Conservation (phyloP, 441 rosid species). For the Aquilaria agallochum region DNA sequence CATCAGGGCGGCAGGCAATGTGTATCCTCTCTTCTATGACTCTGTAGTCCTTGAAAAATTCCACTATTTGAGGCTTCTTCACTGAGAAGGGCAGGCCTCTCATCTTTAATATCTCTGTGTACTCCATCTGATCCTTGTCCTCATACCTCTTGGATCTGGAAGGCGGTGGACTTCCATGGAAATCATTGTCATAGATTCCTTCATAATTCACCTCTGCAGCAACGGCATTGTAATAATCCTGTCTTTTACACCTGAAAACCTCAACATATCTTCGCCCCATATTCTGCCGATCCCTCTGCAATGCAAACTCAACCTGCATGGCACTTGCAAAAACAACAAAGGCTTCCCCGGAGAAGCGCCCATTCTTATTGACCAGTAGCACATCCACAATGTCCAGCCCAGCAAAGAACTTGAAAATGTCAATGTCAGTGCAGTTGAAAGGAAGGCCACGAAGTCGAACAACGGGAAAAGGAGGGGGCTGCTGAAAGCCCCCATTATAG, state of each 20-base stretch:
- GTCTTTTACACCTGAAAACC: slow-evolving; percentile 79
- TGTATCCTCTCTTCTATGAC: slow-evolving; percentile 60
- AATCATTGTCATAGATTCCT: slow-evolving; percentile 67
- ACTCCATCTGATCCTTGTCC: slow-evolving; percentile 72
- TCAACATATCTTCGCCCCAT: slow-evolving; percentile 91
- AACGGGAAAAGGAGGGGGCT: slow-evolving; percentile 65
- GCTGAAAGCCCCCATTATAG: slow-evolving; percentile 45
- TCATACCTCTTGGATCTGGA: slow-evolving; percentile 53
- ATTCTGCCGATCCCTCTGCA: slow-evolving; percentile 77
- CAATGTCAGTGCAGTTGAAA: slow-evolving; percentile 82
- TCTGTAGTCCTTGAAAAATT: slow-evolving; percentile 62
- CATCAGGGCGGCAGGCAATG: slow-evolving; percentile 85
- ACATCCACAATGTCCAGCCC: slow-evolving; percentile 90
- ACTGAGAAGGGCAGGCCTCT: slow-evolving; percentile 87
- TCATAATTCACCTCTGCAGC: slow-evolving; percentile 80
- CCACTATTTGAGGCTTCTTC: slow-evolving; percentile 55
- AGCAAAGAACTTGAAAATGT: slow-evolving; percentile 88
- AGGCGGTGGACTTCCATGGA: slow-evolving; percentile 64
- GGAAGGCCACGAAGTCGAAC: slow-evolving; percentile 95
- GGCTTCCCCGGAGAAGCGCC: slow-evolving; percentile 87
- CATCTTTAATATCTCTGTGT: slow-evolving; percentile 74
- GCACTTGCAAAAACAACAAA: slow-evolving; percentile 69
- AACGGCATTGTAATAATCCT: slow-evolving; percentile 80
- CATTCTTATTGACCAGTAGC: slow-evolving; percentile 68
- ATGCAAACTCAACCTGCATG: slow-evolving; percentile 81